Conservation (phyloP, 169 alveolate genomes). For the Cryptosporidium muris region DNA sequence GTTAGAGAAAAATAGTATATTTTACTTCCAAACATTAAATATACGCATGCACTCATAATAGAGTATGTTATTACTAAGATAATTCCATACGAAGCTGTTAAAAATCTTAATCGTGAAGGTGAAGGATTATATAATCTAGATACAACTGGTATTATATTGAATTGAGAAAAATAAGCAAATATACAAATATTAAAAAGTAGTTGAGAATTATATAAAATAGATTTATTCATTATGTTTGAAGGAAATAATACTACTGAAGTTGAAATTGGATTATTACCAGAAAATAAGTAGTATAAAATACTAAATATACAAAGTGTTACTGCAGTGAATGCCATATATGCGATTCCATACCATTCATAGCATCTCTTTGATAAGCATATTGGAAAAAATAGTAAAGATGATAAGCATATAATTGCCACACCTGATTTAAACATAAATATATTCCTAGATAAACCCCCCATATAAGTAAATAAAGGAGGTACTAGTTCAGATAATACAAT, state of each 20-base stretch:
- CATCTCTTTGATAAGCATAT: conserved; percentile 51
- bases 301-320: conserved; percentile 26
- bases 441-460: conserved; percentile 5
- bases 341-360: conserved; percentile 49
- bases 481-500: conserved; percentile 43
- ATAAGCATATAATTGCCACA: conserved; percentile 31
- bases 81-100: conserved; percentile 42
- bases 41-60: conserved; percentile 8
- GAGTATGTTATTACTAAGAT: conserved; percentile 54
- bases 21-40: conserved; percentile 15
- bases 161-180: conserved; percentile 56
- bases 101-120: conserved; percentile 17
- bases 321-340: conserved; percentile 19
- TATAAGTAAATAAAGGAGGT: conserved; percentile 14
- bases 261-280: too few species aligned
- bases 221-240: not conserved
- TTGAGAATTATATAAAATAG: conserved; percentile 1
- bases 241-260: too few species aligned
- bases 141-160: conserved; percentile 47
- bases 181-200: conserved; percentile 54
- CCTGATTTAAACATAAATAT: conserved; percentile 44
- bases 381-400: conserved; percentile 39
- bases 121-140: conserved; percentile 25
- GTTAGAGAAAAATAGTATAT: conserved; percentile 28
- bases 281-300: not conserved